These are phyloP conservation scores for Cladosporium cucumerinum DNA, from an alignment of 2,329 filamentous ascomycete genomes.

Conservation along the genomic window DNA sequence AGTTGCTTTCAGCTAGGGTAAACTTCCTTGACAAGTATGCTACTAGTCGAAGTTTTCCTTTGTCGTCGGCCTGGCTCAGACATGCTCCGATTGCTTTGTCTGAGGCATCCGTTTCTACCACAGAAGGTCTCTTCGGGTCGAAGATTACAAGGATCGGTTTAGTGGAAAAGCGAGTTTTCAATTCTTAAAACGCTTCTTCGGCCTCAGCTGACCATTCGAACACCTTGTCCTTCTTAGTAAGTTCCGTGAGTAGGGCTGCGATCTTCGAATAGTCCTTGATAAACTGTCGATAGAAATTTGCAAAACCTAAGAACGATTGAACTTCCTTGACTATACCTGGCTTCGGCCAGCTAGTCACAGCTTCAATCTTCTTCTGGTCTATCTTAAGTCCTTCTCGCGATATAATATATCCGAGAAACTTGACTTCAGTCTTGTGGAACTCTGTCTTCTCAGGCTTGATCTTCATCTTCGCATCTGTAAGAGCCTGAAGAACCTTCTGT, in stretches of 20 bases:
- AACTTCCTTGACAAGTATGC: conserved; percentile 22
- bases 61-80: conserved; percentile 13
- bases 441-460: conserved; percentile 26
- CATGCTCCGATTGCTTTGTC: conserved; percentile 18
- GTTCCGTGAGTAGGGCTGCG: not conserved
- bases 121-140: not conserved
- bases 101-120: conserved; percentile 12
- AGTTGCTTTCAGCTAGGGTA: conserved; percentile 19
- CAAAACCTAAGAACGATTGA: not conserved
- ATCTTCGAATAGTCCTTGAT: conserved; percentile 11
- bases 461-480: not conserved
- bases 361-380: conserved; percentile 27
- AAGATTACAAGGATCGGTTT: conserved; percentile 8
- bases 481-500: not conserved
- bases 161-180: conserved; percentile 10
- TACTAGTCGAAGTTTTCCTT: conserved; percentile 17
- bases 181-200: not conserved
- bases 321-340: not conserved
- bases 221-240: conserved; percentile 1
- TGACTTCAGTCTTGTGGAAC: conserved; percentile 31
- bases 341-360: conserved; percentile 21
- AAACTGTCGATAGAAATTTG: not conserved
- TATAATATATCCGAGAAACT: conserved; percentile 34
- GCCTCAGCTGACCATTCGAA: not conserved
- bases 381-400: conserved; percentile 27